Evolutionary conservation across 1,284 basidiomycete species (phyloP).

Genomic region (Ganoderma leucocontextum): DNA sequence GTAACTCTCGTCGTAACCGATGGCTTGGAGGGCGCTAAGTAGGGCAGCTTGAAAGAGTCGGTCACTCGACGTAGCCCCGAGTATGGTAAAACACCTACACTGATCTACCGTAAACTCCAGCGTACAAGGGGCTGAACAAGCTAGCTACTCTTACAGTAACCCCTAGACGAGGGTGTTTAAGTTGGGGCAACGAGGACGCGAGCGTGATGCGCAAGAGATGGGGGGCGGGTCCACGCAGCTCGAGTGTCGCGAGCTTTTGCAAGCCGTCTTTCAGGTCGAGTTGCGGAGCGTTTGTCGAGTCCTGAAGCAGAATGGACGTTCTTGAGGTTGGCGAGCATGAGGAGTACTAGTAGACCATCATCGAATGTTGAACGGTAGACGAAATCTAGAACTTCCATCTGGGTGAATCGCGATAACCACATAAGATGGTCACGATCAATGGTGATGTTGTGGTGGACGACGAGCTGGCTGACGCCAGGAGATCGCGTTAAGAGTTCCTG

Average conservation of each 20-base stretch:
- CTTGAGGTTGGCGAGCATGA: not conserved
- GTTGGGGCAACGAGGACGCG: not conserved
- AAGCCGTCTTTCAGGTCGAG: not conserved
- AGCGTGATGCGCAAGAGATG: not conserved
- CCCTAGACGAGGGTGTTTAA: not conserved
- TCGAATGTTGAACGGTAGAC: not conserved
- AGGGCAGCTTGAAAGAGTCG: too few species aligned
- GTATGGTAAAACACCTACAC: not conserved
- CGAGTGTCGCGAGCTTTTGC: not conserved
- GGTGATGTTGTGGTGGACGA: not conserved
- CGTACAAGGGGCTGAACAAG: too few species aligned
- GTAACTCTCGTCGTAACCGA: not conserved
- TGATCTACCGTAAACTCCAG: too few species aligned
- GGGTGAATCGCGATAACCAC: not conserved
- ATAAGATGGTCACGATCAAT: not conserved
- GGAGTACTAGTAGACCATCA: not conserved
- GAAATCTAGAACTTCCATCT: not conserved
- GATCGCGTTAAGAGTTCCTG: not conserved
- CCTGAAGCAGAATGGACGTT: not conserved
- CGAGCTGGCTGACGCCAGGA: not conserved
- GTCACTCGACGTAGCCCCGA: not conserved
- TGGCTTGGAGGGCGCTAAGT: not conserved
- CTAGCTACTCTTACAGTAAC: too few species aligned
- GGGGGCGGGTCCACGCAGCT: not conserved
- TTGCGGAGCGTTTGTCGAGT: not conserved